phyloP scores from a whole-genome alignment of 495 filamentous ascomycete genomes.

The Daldinia caldariorum region DNA sequence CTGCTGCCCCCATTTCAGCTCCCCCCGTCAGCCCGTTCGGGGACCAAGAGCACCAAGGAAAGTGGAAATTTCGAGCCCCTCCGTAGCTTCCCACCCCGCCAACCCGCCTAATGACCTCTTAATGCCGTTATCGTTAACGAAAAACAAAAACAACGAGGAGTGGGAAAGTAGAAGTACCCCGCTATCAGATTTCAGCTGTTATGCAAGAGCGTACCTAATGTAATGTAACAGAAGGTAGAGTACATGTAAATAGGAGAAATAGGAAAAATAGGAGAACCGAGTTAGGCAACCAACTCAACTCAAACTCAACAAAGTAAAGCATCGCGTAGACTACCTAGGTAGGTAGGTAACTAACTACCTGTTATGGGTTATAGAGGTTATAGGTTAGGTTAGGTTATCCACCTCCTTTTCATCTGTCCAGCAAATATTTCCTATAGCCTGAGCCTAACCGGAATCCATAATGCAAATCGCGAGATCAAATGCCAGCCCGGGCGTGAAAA shows the following conservation, averaged over 20 bases:
- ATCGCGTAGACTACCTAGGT: slow-evolving; percentile 1
- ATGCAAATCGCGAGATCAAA: slow-evolving; percentile 23
- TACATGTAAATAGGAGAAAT: not conserved
- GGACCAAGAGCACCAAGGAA: slow-evolving; percentile 14
- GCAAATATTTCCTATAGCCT: slow-evolving; percentile 1
- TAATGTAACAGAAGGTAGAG: not conserved
- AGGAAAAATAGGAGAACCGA: not conserved
- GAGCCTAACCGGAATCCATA: slow-evolving; percentile 5
- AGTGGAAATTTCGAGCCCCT: slow-evolving; percentile 23
- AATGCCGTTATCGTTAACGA: slow-evolving; percentile 8
- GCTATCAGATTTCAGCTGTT: slow-evolving; percentile 18
- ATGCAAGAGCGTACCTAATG: not conserved
- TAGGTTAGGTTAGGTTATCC: not conserved
- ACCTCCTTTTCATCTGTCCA: not conserved
- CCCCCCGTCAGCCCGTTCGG: slow-evolving; percentile 20
- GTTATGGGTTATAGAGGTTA: too few relatives aligned
- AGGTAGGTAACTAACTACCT: too few relatives aligned
- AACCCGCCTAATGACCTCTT: not conserved
- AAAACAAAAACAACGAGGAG: slow-evolving; percentile 17
- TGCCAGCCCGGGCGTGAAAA: slow-evolving; percentile 6
- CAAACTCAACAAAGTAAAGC: not conserved
- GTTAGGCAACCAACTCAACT: not conserved
- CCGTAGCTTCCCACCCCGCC: slow-evolving; percentile 12
- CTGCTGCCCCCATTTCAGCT: slow-evolving; percentile 23
- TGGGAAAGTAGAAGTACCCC: slow-evolving; percentile 35